These are phyloP conservation scores for Starmerella tilneyi DNA, from an alignment of 805 yeast species.

Conservation along the genomic window DNA sequence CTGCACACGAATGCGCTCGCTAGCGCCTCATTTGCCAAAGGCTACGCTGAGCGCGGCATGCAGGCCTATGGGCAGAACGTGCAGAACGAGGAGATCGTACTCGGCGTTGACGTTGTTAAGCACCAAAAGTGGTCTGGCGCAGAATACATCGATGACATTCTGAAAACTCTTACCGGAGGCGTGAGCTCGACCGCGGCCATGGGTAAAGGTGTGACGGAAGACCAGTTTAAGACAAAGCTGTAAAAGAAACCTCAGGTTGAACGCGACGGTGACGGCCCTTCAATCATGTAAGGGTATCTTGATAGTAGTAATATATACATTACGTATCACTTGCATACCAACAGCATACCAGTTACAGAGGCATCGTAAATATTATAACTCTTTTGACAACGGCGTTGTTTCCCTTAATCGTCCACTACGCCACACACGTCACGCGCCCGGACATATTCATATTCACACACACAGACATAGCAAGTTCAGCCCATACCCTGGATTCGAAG, in stretches of 20 bases:
- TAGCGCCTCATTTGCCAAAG: conserved; percentile 70
- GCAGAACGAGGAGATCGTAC: conserved; percentile 78
- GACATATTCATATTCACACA: too few relatives aligned
- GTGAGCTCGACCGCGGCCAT: conserved; percentile 91
- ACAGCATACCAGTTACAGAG: too few relatives aligned
- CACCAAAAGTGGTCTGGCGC: conserved; percentile 99
- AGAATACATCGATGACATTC: conserved; percentile 82
- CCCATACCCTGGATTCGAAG: neutral
- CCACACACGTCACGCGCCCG: too few relatives aligned
- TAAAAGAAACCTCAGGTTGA: conserved; percentile 1
- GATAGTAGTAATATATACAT: too few relatives aligned
- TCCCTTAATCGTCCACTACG: too few relatives aligned
- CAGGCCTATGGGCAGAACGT: conserved; percentile 84
- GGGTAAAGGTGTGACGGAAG: conserved; percentile 98
- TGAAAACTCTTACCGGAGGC: conserved; percentile 89
- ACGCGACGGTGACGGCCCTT: too few relatives aligned
- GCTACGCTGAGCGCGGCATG: conserved; percentile 78
- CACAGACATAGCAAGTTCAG: too few relatives aligned
- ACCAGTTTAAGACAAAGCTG: conserved; percentile 47
- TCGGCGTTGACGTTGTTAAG: conserved; percentile 88
- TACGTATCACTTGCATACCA: too few relatives aligned
- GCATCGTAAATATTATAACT: too few relatives aligned
- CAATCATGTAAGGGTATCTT: too few relatives aligned
- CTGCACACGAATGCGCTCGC: conserved; percentile 92
- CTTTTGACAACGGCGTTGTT: too few relatives aligned